Evolutionary conservation across 352 stramenopile species (phyloP).

Genomic region (Phytopythium montanum): DNA sequence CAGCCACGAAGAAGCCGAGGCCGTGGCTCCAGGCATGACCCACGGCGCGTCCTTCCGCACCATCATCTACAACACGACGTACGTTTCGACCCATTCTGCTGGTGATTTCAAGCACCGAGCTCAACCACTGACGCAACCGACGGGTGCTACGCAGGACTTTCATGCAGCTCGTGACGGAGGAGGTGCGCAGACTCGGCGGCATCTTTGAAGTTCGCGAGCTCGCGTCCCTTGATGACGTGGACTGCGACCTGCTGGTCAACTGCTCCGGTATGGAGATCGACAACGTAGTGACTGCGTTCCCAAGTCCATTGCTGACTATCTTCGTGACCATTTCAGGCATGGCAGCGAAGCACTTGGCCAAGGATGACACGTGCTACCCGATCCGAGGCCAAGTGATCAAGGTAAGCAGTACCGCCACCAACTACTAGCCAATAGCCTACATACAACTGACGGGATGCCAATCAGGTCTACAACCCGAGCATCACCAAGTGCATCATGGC

Average conservation of each 20-base stretch:
- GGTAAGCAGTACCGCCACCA: conserved; percentile 10
- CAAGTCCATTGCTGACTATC: not conserved
- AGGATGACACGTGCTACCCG: conserved; percentile 39
- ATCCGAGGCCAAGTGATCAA: conserved; percentile 65
- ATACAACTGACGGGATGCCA: not conserved
- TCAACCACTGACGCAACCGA: not conserved
- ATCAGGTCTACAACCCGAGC: conserved; percentile 37
- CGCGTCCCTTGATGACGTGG: conserved; percentile 26
- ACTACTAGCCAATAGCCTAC: not conserved
- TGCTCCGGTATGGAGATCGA: conserved; percentile 32
- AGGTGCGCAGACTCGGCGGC: conserved; percentile 42
- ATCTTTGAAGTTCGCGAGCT: conserved; percentile 47
- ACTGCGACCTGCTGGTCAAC: conserved; percentile 56
- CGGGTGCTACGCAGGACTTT: conserved; percentile 26
- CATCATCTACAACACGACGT: conserved; percentile 65
- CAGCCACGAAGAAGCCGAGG: conserved; percentile 26
- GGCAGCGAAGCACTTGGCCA: conserved; percentile 36
- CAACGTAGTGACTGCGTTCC: not conserved
- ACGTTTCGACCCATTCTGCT: conserved; percentile 8
- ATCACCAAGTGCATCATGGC: conserved; percentile 49
- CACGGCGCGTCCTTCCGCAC: conserved; percentile 55
- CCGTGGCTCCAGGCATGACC: conserved; percentile 31
- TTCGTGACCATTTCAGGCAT: conserved; percentile 20
- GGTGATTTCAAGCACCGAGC: not conserved
- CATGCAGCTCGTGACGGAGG: conserved; percentile 43